phyloP scores from a whole-genome alignment of 1,139 yeast genomes.

The Geotrichum australiense region DNA sequence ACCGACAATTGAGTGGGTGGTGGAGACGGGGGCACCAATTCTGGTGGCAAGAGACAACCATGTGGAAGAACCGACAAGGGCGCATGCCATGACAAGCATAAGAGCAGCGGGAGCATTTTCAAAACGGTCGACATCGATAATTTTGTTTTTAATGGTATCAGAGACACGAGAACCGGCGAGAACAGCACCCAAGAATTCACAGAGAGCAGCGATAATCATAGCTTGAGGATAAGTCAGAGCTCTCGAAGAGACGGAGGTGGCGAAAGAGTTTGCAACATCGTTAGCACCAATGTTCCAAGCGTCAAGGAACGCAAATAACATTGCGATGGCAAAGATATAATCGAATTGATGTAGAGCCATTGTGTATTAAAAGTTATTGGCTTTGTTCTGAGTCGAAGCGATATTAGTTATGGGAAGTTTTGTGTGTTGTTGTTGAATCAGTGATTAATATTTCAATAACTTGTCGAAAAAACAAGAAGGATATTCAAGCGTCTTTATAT shows the following conservation, averaged over 20 bases:
- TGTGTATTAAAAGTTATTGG: too few relatives aligned
- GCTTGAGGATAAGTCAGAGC: constrained; percentile 71
- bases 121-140: constrained; percentile 48
- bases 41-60: constrained; percentile 66
- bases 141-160: constrained; percentile 59
- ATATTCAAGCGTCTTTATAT: too few relatives aligned
- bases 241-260: constrained; percentile 60
- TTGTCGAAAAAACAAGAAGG: too few relatives aligned
- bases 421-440: too few relatives aligned
- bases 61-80: constrained; percentile 64
- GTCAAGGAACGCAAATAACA: constrained; percentile 65
- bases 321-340: constrained; percentile 36
- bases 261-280: constrained; percentile 76
- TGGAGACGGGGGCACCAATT: constrained; percentile 69
- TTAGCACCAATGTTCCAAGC: constrained; percentile 84
- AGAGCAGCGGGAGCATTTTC: constrained; percentile 56
- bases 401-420: too few relatives aligned
- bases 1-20: constrained; percentile 75
- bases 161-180: constrained; percentile 65
- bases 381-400: too few relatives aligned
- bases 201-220: constrained; percentile 57
- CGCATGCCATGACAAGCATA: constrained; percentile 71
- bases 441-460: too few relatives aligned
- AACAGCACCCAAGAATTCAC: constrained; percentile 72
- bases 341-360: constrained; percentile 27